These are phyloP conservation scores for Ustilago trichophora DNA, from an alignment of 1,284 basidiomycete genomes.

Conservation along the genomic window DNA sequence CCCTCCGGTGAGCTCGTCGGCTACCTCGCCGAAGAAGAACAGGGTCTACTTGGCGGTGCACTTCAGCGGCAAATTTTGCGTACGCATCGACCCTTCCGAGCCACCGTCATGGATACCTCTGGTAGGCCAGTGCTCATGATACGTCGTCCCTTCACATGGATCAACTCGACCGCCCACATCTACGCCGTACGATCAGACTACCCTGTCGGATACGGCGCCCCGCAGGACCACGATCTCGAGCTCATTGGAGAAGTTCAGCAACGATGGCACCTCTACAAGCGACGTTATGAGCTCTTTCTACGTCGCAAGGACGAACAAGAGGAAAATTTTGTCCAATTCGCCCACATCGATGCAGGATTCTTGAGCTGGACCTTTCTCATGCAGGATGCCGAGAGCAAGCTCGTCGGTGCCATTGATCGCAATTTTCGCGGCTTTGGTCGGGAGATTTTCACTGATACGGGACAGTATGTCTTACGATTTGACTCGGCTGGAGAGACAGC, in stretches of 20 bases:
- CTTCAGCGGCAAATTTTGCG: conserved; percentile 79
- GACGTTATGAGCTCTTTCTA: conserved; percentile 80
- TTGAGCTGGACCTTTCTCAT: conserved; percentile 82
- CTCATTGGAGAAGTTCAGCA: conserved; percentile 84
- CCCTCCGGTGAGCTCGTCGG: conserved; percentile 46
- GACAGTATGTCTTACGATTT: conserved; percentile 56
- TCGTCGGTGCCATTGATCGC: conserved; percentile 74
- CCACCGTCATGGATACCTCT: conserved; percentile 77
- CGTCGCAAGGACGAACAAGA: conserved; percentile 18
- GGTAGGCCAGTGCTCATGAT: conserved; percentile 79
- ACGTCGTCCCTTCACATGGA: conserved; percentile 82
- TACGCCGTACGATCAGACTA: conserved; percentile 68
- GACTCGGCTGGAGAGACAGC: conserved; percentile 39
- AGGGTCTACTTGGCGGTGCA: conserved; percentile 67
- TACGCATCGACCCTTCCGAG: conserved; percentile 83
- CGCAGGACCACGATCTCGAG: conserved; percentile 25
- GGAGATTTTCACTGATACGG: conserved; percentile 78
- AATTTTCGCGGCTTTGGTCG: conserved; percentile 60
- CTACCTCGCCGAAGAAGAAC: conserved; percentile 51
- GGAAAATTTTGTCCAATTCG: conserved; percentile 80
- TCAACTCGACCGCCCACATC: conserved; percentile 85
- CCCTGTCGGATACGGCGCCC: conserved; percentile 25
- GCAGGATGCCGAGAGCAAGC: conserved; percentile 72
- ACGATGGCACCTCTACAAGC: conserved; percentile 82
- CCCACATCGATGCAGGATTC: conserved; percentile 78